These are phyloP conservation scores for Eimeria necatrix DNA, from an alignment of 169 alveolate genomes.

Conservation along the genomic window DNA sequence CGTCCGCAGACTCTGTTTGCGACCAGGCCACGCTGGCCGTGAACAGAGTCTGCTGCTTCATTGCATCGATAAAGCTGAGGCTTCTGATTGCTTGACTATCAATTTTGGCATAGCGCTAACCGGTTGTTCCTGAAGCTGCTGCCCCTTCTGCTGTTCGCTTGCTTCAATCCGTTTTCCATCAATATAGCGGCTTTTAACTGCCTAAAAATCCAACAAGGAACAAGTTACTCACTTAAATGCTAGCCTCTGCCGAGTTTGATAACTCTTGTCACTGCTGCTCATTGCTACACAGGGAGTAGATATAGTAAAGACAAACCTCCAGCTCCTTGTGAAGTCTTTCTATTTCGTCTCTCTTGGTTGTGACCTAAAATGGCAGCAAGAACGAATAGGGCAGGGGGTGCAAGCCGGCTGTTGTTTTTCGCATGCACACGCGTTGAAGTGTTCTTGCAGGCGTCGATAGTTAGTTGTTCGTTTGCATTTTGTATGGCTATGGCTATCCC, in stretches of 20 bases:
- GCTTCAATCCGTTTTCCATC: conserved; percentile 90
- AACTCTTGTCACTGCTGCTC: neutral
- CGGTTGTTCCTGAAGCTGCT: conserved; percentile 42
- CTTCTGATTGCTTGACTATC: no score
- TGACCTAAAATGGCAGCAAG: conserved; percentile 86
- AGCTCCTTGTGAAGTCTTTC: conserved; percentile 90
- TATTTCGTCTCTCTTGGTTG: conserved; percentile 91
- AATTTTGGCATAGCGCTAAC: neutral
- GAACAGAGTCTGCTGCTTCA: no score
- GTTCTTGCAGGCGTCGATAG: no score
- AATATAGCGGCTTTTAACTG: conserved; percentile 89
- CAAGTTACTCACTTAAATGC: neutral
- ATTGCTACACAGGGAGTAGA: no score
- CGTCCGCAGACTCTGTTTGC: neutral
- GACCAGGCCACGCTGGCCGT: no score
- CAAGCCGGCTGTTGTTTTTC: neutral
- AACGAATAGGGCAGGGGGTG: neutral
- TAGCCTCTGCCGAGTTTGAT: neutral
- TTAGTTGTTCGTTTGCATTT: no score
- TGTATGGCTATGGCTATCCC: neutral
- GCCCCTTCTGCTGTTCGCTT: conserved; percentile 55
- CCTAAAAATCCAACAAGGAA: conserved; percentile 80
- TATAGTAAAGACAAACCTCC: conserved; percentile 42
- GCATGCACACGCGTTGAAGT: neutral
- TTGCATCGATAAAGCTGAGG: no score